Base-by-base conservation (phyloP, 192 early-diverging fungal species). In the Coemansia sp. region DNA sequence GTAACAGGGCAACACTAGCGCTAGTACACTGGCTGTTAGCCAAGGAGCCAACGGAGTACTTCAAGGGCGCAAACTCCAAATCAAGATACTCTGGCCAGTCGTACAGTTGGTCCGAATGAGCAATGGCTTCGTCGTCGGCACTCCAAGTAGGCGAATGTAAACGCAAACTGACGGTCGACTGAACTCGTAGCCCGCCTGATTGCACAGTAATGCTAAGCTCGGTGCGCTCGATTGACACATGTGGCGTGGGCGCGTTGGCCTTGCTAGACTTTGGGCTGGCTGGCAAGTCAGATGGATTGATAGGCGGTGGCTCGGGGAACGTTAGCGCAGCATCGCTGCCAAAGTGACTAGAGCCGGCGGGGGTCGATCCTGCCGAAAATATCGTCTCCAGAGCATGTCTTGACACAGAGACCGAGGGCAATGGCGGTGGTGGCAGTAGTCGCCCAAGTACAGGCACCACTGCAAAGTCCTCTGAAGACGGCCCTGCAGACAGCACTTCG, bases 311-410 rank as follows among this genome's bases (percentile, higher is more conserved):
- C 64, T 21, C 31, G 31, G 38, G 11, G 9, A 37, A 25, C 7
- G 42, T 23, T 26, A 58, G 39, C 37, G 39, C 55, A 3, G 64
- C 16, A 26, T 39, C 23, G 1, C 26, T 38, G 41, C 43, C 64
- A 7, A 66, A 8, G 28, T 23, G 48, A 14, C 48, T 7, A 23
- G 48, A 52, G 25, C 48, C 48, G 12, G 18, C 37, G 5, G 64
- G 64, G 25, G 64, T 58, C 21, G 64, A 56, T 41, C 45, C 64
- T 10, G 55, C 64, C 23, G 64, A 66, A 18, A 58, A 33, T 37
- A 66, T 66, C 8, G 64, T 66, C 38, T 66, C 64, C 26, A 66
- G 38, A 25, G 31, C 23, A 25, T 52, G 48, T 23, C 48, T 52
- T 28, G 48, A 14, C 25, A 23, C 25, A 25, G 48, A 52, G 4